Conservation (phyloP, 805 yeast species). For the fission yeast (Schizosaccharomyces pombe) region DNA sequence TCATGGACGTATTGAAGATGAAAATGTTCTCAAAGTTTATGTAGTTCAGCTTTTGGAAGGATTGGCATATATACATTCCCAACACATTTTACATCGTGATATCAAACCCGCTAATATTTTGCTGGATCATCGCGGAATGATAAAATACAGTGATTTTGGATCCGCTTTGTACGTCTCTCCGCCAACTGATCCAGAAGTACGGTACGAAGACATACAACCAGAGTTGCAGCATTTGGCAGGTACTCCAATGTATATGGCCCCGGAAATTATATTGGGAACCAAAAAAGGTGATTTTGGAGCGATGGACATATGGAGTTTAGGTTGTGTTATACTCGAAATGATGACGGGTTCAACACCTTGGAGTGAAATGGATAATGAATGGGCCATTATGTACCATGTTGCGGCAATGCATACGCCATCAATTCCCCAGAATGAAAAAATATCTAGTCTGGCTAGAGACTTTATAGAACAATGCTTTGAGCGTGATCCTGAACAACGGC, state of each 20-base stretch:
- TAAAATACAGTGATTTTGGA: conserved; percentile 91
- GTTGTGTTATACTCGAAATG: conserved; percentile 91
- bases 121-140: conserved; percentile 73
- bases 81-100: conserved; percentile 86
- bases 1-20: conserved; percentile 89
- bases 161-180: conserved; percentile 61
- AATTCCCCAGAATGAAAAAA: conserved; percentile 54
- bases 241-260: conserved; percentile 98
- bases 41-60: conserved; percentile 87
- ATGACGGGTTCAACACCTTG: conserved; percentile 90
- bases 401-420: conserved; percentile 87
- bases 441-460: conserved; percentile 48
- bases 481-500: conserved; percentile 58
- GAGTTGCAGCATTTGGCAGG: conserved; percentile 42
- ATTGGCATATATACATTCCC: conserved; percentile 74
- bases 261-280: conserved; percentile 75
- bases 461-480: conserved; percentile 59
- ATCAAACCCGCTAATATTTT: conserved; percentile 81
- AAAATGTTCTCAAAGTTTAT: conserved; percentile 70
- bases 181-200: background rate
- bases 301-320: conserved; percentile 84
- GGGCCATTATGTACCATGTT: conserved; percentile 96
- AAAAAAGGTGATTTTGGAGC: conserved; percentile 37
- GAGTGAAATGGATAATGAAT: conserved; percentile 87
- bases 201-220: conserved; percentile 10